phyloP scores from a whole-genome alignment of 75 land plant genomes.

The Adiantum capillusveneris region DNA sequence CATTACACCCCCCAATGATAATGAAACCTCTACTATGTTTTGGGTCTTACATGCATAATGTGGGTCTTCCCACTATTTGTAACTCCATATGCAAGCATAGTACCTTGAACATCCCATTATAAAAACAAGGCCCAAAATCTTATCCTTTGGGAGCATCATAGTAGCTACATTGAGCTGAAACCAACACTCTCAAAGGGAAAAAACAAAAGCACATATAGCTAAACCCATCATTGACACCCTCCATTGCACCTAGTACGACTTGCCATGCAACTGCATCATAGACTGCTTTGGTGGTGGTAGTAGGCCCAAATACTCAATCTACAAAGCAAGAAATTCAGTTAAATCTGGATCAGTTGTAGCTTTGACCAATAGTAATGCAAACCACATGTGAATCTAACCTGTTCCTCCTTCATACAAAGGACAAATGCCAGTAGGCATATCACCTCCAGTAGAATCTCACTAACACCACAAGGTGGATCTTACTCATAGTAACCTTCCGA shows the following conservation, averaged over 20 bases:
- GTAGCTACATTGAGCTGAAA: not conserved
- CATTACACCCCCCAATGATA: not conserved
- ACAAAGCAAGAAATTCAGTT: conserved; percentile 4
- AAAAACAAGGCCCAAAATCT: not conserved
- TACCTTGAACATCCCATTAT: conserved; percentile 21
- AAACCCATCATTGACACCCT: conserved; percentile 69
- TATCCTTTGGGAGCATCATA: not conserved
- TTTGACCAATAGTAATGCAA: too few species aligned
- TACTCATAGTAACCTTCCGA: not conserved
- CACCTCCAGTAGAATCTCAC: not conserved
- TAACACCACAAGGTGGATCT: not conserved
- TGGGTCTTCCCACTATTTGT: conserved; percentile 55
- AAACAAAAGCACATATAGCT: not conserved
- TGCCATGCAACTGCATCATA: conserved; percentile 79
- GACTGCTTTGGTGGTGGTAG: conserved; percentile 42
- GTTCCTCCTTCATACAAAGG: not conserved
- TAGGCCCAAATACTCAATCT: conserved; percentile 80
- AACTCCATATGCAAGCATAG: conserved; percentile 52
- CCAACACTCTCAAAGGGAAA: not conserved
- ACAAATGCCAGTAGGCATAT: not conserved
- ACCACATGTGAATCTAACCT: too few species aligned
- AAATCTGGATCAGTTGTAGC: not conserved
- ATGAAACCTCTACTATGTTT: too few species aligned
- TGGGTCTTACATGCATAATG: conserved; percentile 45
- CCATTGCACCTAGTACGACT: conserved; percentile 83